These are phyloP conservation scores for Trichoderma reesei DNA, from an alignment of 495 filamentous ascomycete genomes.

Conservation along the genomic window DNA sequence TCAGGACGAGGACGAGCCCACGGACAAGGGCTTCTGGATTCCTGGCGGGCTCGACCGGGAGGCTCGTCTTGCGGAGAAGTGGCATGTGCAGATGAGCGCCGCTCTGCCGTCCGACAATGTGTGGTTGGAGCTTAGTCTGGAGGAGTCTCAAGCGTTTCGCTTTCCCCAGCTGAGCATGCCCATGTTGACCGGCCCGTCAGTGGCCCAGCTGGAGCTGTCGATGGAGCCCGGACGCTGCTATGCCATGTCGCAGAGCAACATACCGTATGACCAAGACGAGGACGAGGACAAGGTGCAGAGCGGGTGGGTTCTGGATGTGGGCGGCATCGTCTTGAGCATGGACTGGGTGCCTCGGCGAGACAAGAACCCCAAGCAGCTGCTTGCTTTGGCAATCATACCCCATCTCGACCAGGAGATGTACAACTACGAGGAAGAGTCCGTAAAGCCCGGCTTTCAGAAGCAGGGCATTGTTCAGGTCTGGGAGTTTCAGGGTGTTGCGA, in stretches of 20 bases:
- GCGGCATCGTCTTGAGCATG: slow-evolving; percentile 33
- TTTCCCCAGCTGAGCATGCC: neutral
- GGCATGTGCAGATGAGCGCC: neutral
- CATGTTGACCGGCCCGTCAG: neutral
- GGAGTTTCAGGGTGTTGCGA: slow-evolving; percentile 23
- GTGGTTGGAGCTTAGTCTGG: neutral
- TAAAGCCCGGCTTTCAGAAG: slow-evolving; percentile 16
- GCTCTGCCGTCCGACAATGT: neutral
- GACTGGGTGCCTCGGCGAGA: slow-evolving; percentile 32
- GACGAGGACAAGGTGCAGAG: slow-evolving; percentile 15
- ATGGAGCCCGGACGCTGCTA: neutral
- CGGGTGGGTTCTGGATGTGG: slow-evolving; percentile 37
- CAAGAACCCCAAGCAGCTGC: slow-evolving; percentile 24
- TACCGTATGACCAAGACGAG: slow-evolving; percentile 17
- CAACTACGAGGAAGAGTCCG: slow-evolving; percentile 16
- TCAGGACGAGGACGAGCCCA: neutral
- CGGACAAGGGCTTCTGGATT: neutral
- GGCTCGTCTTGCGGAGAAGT: neutral
- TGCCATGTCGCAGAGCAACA: slow-evolving; percentile 13
- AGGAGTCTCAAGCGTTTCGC: neutral
- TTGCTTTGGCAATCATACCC: slow-evolving; percentile 36
- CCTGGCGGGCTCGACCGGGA: neutral
- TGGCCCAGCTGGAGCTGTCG: neutral
- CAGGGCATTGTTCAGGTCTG: slow-evolving; percentile 34
- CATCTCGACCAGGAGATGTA: slow-evolving; percentile 30